phyloP scores from a whole-genome alignment of 192 early-diverging fungal species.

The Backusella luteola region DNA sequence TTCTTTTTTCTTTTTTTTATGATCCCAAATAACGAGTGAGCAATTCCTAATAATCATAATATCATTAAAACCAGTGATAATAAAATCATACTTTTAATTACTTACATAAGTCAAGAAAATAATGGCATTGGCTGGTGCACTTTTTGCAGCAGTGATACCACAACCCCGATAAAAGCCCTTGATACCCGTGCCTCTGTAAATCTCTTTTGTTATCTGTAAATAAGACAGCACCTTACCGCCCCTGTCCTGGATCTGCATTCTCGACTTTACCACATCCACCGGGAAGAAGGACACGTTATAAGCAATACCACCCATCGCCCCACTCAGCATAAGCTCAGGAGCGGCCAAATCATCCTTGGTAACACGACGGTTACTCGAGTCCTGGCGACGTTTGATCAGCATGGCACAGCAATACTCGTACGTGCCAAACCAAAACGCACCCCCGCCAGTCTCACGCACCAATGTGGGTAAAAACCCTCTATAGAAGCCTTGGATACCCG shows the following conservation, averaged over 20 bases:
- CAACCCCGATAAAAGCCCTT: slow-evolving; percentile 90
- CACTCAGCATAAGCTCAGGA: slow-evolving; percentile 77
- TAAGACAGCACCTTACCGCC: slow-evolving; percentile 50
- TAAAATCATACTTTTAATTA: background rate
- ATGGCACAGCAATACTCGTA: slow-evolving; percentile 77
- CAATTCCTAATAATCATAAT: slow-evolving; percentile 26
- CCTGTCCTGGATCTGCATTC: slow-evolving; percentile 74
- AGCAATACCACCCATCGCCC: slow-evolving; percentile 88
- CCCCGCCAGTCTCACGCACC: slow-evolving; percentile 87
- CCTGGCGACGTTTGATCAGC: slow-evolving; percentile 42
- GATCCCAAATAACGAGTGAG: slow-evolving; percentile 30
- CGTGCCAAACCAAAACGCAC: slow-evolving; percentile 94
- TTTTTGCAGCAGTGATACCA: slow-evolving; percentile 86
- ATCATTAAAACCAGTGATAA: background rate
- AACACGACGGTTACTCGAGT: background rate
- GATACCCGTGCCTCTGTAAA: slow-evolving; percentile 79
- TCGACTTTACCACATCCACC: slow-evolving; percentile 91
- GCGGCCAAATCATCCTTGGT: slow-evolving; percentile 74
- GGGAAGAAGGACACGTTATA: slow-evolving; percentile 89
- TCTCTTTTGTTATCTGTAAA: slow-evolving; percentile 55
- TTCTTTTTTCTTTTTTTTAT: background rate
- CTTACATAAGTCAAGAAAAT: slow-evolving; percentile 97
- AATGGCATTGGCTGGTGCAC: slow-evolving; percentile 90
- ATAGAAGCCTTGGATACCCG: slow-evolving; percentile 67
- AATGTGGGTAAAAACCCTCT: slow-evolving; percentile 81